Evolutionary conservation across 768 basidiomycete genomes (phyloP).

Genomic region (Pleurotus sapidus): DNA sequence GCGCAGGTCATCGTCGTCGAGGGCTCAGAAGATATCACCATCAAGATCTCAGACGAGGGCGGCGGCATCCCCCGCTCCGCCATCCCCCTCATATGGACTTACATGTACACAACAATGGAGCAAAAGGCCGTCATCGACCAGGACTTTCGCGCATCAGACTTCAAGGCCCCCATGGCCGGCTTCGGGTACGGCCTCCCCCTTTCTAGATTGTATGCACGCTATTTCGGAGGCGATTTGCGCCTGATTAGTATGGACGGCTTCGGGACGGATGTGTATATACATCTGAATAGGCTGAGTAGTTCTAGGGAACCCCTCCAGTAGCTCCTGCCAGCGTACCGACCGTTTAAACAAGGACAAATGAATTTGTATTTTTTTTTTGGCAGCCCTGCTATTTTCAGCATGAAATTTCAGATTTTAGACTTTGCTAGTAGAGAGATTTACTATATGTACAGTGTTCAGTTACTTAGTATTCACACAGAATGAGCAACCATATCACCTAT

Average conservation of each 20-base stretch:
- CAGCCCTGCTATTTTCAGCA: no score
- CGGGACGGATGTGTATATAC: slow-evolving; percentile 92
- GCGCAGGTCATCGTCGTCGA: slow-evolving; percentile 70
- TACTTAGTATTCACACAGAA: no score
- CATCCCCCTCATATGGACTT: slow-evolving; percentile 97
- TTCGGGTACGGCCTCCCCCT: slow-evolving; percentile 94
- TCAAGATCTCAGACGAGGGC: slow-evolving; percentile 98
- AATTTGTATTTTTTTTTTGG: no score
- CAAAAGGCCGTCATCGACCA: slow-evolving; percentile 62
- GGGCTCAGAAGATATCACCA: slow-evolving; percentile 97
- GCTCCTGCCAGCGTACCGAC: no score
- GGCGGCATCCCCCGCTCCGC: slow-evolving; percentile 89
- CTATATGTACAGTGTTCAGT: no score
- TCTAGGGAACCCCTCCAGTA: slow-evolving; percentile 76
- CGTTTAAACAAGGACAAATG: no score
- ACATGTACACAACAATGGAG: slow-evolving; percentile 92
- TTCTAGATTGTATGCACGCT: slow-evolving; percentile 91
- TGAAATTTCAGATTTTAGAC: no score
- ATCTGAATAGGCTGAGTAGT: slow-evolving; percentile 81
- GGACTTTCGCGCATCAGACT: slow-evolving; percentile 83
- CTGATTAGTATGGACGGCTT: slow-evolving; percentile 99
- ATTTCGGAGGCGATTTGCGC: slow-evolving; percentile 91
- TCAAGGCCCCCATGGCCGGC: slow-evolving; percentile 97
- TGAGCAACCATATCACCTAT: no score
- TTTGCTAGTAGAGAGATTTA: no score